phyloP scores from a whole-genome alignment of 2,329 filamentous ascomycete genomes.

The Pseudogymnoascus sp. region DNA sequence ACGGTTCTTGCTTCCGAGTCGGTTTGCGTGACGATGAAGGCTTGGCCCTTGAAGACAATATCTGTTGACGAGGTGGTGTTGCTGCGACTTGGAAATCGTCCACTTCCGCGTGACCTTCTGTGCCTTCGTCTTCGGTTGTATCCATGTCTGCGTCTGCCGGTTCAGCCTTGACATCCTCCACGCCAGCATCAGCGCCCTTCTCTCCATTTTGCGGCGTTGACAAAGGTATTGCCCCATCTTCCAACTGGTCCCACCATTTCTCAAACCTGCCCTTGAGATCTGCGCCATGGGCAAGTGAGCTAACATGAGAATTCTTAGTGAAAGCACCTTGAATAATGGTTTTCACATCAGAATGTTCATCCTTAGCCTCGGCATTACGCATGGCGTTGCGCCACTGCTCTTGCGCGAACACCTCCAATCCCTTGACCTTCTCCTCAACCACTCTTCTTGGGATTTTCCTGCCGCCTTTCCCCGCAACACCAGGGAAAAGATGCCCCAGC shows the following conservation, averaged over 20 bases:
- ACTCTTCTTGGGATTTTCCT: constrained; percentile 32
- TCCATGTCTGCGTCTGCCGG: background rate
- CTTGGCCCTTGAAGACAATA: constrained; percentile 4
- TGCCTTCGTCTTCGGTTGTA: constrained; percentile 3
- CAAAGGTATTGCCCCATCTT: constrained; percentile 16
- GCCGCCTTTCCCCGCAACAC: constrained; percentile 27
- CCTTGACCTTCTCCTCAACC: constrained; percentile 32
- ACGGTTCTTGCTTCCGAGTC: background rate
- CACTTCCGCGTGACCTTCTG: constrained; percentile 19
- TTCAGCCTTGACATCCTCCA: constrained; percentile 8
- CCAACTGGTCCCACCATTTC: constrained; percentile 24
- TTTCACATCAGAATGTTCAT: background rate
- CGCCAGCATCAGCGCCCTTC: background rate
- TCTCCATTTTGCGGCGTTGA: constrained; percentile 8
- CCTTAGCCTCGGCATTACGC: background rate
- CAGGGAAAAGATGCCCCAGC: constrained; percentile 42
- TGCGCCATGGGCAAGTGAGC: background rate
- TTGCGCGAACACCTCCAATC: constrained; percentile 38
- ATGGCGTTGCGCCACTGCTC: constrained; percentile 18
- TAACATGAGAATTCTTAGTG: background rate
- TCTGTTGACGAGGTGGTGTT: constrained; percentile 19
- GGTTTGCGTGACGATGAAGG: background rate
- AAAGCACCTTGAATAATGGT: background rate
- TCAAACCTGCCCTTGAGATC: constrained; percentile 7
- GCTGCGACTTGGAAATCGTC: constrained; percentile 27